These are phyloP conservation scores for Auriscalpium microsporum DNA, from an alignment of 768 basidiomycete species.

Conservation along the genomic window DNA sequence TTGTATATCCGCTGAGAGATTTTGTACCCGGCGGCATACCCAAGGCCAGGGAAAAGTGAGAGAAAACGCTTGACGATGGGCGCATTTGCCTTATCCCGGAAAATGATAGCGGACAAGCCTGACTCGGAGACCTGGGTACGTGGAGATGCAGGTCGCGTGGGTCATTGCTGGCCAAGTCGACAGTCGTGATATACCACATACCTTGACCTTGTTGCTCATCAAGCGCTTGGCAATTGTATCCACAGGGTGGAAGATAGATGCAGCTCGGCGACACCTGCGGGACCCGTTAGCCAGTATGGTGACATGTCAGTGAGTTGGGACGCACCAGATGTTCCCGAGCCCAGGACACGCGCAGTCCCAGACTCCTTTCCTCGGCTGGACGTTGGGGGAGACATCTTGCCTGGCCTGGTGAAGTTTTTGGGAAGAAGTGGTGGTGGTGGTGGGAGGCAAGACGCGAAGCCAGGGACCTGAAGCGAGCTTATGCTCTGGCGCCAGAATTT, in stretches of 20 bases:
- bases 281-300: not conserved
- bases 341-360: conserved; percentile 80
- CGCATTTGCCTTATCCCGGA: conserved; percentile 73
- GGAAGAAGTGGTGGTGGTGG: no score
- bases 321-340: conserved; percentile 87
- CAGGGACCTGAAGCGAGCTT: no score
- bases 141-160: not conserved
- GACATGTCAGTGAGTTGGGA: conserved; percentile 4
- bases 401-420: no score
- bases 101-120: conserved; percentile 70
- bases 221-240: conserved; percentile 98
- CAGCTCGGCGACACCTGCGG: conserved; percentile 84
- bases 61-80: conserved; percentile 61
- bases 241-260: conserved; percentile 91
- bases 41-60: conserved; percentile 95
- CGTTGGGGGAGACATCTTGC: conserved; percentile 39
- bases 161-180: not conserved
- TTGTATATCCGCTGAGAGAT: conserved; percentile 91
- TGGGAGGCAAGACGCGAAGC: no score
- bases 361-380: conserved; percentile 64
- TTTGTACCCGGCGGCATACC: conserved; percentile 98
- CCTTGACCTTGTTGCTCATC: conserved; percentile 95
- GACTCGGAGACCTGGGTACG: conserved; percentile 47
- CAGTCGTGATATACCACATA: conserved; percentile 17
- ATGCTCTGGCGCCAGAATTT: no score